Evolutionary conservation across 2,329 filamentous ascomycete genomes (phyloP).

Genomic region (Fusarium algeriense): DNA sequence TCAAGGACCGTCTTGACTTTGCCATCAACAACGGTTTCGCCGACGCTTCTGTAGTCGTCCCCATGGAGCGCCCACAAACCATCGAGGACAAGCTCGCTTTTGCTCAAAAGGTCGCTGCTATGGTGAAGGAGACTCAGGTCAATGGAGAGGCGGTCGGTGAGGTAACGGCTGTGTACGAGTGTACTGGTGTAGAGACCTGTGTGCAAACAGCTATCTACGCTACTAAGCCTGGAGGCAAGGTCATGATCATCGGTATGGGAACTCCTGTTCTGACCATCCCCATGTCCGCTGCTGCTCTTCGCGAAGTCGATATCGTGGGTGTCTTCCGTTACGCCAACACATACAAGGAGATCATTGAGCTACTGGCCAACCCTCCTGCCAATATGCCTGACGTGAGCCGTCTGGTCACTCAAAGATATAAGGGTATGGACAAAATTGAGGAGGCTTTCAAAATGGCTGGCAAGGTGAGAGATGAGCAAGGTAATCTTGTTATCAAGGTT

Average conservation of each 20-base stretch:
- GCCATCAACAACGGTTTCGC: conserved; percentile 68
- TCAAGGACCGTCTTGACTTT: conserved; percentile 68
- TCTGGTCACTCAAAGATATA: conserved; percentile 78
- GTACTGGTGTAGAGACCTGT: conserved; percentile 82
- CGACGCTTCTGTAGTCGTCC: conserved; percentile 64
- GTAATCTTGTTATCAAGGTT: conserved; percentile 81
- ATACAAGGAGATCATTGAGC: conserved; percentile 68
- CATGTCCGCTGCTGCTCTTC: conserved; percentile 74
- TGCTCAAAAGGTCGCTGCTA: conserved; percentile 62
- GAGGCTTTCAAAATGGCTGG: conserved; percentile 80
- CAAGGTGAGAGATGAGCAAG: conserved; percentile 75
- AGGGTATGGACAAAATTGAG: conserved; percentile 71
- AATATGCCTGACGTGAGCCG: conserved; percentile 73
- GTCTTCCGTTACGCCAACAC: conserved; percentile 82
- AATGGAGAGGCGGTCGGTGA: conserved; percentile 67
- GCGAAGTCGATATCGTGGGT: conserved; percentile 78
- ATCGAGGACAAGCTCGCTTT: conserved; percentile 66
- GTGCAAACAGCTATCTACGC: conserved; percentile 80
- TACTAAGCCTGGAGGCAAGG: conserved; percentile 74
- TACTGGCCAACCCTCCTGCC: conserved; percentile 62
- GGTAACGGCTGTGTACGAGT: conserved; percentile 79
- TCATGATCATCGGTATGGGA: conserved; percentile 80
- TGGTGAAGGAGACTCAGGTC: conserved; percentile 54
- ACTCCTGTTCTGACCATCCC: conserved; percentile 77
- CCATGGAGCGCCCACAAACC: conserved; percentile 60